phyloP scores from a whole-genome alignment of 2,329 filamentous ascomycete genomes.

The Rugonectria rugulosa region DNA sequence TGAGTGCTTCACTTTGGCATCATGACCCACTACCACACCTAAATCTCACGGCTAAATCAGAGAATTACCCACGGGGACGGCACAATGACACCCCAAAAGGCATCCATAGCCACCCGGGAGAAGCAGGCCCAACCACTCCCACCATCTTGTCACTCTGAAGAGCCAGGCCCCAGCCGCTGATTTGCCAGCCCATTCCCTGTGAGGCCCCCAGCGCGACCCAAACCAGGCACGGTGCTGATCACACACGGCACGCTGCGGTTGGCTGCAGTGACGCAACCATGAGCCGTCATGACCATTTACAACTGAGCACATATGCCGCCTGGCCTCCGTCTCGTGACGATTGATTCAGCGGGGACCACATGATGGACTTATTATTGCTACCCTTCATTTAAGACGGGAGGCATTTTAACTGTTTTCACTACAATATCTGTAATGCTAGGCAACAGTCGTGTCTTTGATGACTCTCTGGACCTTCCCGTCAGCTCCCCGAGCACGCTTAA shows the following conservation, averaged over 20 bases:
- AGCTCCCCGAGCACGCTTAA: too few relatives aligned
- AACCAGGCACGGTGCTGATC: conserved; percentile 25
- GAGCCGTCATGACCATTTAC: conserved; percentile 21
- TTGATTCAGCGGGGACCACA: conserved; percentile 27
- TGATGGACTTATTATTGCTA: conserved; percentile 26
- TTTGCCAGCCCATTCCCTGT: conserved; percentile 8
- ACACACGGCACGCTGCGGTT: conserved; percentile 28
- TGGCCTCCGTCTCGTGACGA: conserved; percentile 32
- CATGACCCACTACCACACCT: neutral
- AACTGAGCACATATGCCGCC: conserved; percentile 1
- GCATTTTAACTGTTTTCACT: too few relatives aligned
- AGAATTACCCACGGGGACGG: neutral
- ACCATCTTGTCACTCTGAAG: neutral
- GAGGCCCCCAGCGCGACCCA: conserved; percentile 1
- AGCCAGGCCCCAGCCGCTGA: conserved; percentile 2
- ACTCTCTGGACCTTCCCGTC: too few relatives aligned
- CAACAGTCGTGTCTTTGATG: too few relatives aligned
- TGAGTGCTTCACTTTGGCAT: too few relatives aligned
- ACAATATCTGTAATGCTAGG: neutral
- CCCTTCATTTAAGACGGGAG: conserved; percentile 7
- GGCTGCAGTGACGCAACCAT: conserved; percentile 37
- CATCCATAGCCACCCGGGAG: neutral
- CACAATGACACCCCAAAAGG: conserved; percentile 11
- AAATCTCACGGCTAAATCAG: neutral
- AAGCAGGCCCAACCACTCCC: neutral